A percentile compares a stretch with the other conserved stretches of the same genome.
Evolutionary conservation across 2,329 filamentous ascomycete species (phyloP).

Genomic region (Aspergillus cejpii): DNA sequence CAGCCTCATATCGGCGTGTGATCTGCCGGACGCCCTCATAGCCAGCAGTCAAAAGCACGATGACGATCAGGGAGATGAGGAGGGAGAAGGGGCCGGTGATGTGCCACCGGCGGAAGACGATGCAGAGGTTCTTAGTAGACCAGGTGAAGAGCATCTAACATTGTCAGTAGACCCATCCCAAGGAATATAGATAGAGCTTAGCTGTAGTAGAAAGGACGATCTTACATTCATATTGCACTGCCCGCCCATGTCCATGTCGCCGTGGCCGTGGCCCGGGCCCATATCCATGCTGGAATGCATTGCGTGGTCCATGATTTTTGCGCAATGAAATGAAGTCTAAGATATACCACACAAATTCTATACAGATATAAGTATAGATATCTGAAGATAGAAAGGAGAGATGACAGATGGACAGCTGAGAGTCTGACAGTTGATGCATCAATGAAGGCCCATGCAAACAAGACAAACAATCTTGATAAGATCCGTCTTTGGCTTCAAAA

Average conservation of each 20-base stretch:
- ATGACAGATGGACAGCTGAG: not conserved
- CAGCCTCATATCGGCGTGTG: constrained; percentile 67
- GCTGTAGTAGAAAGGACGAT: constrained; percentile 9
- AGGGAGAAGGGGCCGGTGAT: constrained; percentile 67
- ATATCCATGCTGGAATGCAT: constrained; percentile 37
- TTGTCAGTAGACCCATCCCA: constrained; percentile 2
- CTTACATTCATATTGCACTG: constrained; percentile 90
- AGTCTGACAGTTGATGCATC: constrained; percentile 4
- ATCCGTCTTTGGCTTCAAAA: constrained; percentile 2
- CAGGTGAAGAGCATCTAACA: constrained; percentile 94
- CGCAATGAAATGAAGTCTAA: not conserved
- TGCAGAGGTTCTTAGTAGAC: constrained; percentile 88
- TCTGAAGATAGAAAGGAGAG: not conserved
- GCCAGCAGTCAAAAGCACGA: constrained; percentile 77
- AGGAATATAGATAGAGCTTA: not conserved
- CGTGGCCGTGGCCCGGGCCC: constrained; percentile 44
- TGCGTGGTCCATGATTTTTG: constrained; percentile 33
- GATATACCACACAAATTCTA: not conserved
- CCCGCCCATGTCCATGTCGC: constrained; percentile 52
- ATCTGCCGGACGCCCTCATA: constrained; percentile 82
- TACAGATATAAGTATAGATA: not conserved
- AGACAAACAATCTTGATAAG: constrained; percentile 30
- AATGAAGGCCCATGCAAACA: constrained; percentile 29
- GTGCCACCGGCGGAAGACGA: constrained; percentile 90
- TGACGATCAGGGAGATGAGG: constrained; percentile 71